These are phyloP conservation scores for Gautieria morchelliformis DNA, from an alignment of 768 basidiomycete genomes.

Conservation along the genomic window DNA sequence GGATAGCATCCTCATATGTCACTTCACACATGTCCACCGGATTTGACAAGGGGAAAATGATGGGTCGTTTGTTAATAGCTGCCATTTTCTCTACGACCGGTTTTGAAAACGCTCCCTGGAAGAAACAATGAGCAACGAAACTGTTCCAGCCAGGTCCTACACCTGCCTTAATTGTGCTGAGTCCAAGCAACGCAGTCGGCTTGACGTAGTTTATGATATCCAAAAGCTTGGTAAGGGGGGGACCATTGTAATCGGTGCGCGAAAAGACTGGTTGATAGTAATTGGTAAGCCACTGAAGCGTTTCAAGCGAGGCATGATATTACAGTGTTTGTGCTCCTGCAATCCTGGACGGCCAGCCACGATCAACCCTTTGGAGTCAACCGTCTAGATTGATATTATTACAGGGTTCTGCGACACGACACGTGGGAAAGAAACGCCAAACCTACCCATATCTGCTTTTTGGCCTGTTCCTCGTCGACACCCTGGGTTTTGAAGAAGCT, in stretches of 20 bases:
- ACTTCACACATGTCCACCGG: conserved; percentile 21
- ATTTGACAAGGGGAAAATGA: conserved; percentile 37
- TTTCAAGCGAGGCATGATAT: not conserved
- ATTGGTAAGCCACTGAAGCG: not conserved
- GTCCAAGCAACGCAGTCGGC: conserved; percentile 34
- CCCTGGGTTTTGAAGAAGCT: conserved; percentile 31
- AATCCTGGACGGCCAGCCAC: conserved; percentile 31
- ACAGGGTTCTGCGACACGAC: no score
- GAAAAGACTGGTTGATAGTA: conserved; percentile 22
- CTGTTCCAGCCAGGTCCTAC: not conserved
- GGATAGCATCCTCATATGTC: conserved; percentile 22
- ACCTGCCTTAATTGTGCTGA: conserved; percentile 31
- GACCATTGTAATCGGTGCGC: conserved; percentile 26
- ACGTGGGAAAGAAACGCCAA: not conserved
- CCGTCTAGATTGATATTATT: conserved; percentile 9
- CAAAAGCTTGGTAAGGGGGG: conserved; percentile 24
- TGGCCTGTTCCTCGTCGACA: conserved; percentile 29
- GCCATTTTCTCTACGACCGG: conserved; percentile 29
- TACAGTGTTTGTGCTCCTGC: conserved; percentile 30
- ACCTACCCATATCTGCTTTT: conserved; percentile 28
- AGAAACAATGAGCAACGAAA: not conserved
- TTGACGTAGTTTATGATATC: conserved; percentile 33
- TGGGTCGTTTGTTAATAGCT: conserved; percentile 27
- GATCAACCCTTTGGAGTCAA: conserved; percentile 34
- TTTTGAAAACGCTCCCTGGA: conserved; percentile 21